A percentile compares a stretch with the other conserved stretches of the same genome.
Evolutionary conservation across 352 stramenopile species (phyloP).

Genomic region (Phytophthora citricola): DNA sequence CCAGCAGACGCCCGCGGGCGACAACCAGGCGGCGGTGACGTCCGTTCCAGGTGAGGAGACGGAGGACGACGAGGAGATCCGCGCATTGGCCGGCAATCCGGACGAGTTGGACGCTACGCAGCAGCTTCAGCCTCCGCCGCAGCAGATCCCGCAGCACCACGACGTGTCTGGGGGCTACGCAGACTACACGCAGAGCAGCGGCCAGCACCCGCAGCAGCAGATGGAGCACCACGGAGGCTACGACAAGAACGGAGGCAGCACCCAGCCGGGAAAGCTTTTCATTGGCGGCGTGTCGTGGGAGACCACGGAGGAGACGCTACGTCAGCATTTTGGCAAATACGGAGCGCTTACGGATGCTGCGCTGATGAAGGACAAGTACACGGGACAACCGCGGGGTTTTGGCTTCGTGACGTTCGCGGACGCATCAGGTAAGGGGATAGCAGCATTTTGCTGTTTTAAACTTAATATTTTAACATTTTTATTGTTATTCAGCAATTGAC

Average conservation of each 20-base stretch:
- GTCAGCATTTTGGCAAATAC: constrained; percentile 91
- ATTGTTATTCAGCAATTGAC: constrained; percentile 64
- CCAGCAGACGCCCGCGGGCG: constrained; percentile 13
- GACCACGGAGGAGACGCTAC: constrained; percentile 93
- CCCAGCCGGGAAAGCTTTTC: constrained; percentile 88
- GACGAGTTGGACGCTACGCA: constrained; percentile 47
- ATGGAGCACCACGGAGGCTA: constrained; percentile 41
- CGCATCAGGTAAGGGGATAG: constrained; percentile 61
- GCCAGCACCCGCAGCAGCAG: constrained; percentile 58
- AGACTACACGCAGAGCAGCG: constrained; percentile 42
- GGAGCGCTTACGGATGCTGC: constrained; percentile 86
- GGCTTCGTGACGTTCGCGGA: constrained; percentile 95
- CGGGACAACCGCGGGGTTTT: constrained; percentile 91
- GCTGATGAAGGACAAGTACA: constrained; percentile 95
- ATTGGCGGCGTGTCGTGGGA: constrained; percentile 93
- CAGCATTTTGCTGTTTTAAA: background rate
- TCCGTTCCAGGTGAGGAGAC: constrained; percentile 13
- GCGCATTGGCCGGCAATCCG: constrained; percentile 64
- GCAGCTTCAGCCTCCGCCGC: constrained; percentile 24
- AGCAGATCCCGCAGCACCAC: constrained; percentile 38
- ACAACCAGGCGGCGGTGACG: constrained; percentile 7
- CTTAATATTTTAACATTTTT: constrained; percentile 3
- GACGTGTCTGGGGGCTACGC: constrained; percentile 29
- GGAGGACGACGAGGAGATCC: constrained; percentile 79
- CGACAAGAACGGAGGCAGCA: constrained; percentile 36